Percentiles rank a stretch among this genome's conserved stretches.
Conservation (phyloP, 768 basidiomycete genomes). For the Mycena floridula region DNA sequence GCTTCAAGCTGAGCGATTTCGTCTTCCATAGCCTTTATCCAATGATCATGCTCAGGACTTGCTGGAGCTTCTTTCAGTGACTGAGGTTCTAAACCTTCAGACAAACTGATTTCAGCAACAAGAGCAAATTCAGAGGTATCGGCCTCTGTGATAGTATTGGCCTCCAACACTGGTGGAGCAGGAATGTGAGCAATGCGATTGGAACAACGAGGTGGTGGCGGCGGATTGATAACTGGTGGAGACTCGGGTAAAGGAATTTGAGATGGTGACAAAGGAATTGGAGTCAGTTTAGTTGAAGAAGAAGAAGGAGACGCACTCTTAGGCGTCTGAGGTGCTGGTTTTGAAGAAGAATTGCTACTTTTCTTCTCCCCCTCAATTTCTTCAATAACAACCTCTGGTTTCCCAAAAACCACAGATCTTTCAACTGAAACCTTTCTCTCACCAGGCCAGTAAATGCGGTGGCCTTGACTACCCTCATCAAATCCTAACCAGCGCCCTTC, state of each 20-base stretch:
- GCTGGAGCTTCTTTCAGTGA: neutral
- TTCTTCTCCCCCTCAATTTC: constrained; percentile 25
- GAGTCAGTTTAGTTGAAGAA: neutral
- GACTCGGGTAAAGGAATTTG: neutral
- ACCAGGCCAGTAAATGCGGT: constrained; percentile 25
- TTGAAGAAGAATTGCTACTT: constrained; percentile 1
- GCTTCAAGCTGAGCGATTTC: too few species aligned
- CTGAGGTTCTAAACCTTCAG: neutral
- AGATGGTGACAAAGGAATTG: neutral
- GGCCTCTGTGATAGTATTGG: neutral
- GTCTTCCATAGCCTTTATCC: neutral
- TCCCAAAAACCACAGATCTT: constrained; percentile 23
- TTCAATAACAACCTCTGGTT: too few species aligned
- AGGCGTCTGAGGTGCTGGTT: neutral
- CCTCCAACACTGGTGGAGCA: neutral
- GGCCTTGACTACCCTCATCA: constrained; percentile 24
- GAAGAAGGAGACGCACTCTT: neutral
- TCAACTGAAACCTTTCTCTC: constrained; percentile 19
- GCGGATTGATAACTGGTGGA: neutral
- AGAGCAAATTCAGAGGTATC: neutral
- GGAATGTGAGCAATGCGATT: neutral
- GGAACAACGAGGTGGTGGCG: too few species aligned
- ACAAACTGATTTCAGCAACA: too few species aligned
- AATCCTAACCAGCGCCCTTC: constrained; percentile 30
- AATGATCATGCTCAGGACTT: neutral